Evolutionary conservation across 345 rosid genomes (phyloP).

Genomic region (Atalantia buxifolia): DNA sequence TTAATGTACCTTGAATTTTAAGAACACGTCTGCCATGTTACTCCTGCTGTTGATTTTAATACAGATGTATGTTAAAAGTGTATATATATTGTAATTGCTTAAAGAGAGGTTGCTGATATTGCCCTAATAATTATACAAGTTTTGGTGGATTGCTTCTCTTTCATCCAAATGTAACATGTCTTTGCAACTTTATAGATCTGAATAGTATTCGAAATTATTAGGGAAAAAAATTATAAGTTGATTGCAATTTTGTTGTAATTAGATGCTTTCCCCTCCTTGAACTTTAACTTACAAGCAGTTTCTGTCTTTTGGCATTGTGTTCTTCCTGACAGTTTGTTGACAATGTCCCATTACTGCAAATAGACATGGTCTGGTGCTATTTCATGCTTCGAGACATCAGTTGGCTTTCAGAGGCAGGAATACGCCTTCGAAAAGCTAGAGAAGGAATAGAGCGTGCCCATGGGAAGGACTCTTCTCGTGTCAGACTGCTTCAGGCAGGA

Average conservation of each 20-base stretch:
- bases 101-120: background rate
- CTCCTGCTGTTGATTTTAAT: background rate
- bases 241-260: background rate
- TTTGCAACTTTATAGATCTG: background rate
- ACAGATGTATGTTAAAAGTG: background rate
- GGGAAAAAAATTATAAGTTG: background rate
- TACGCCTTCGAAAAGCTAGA: slow-evolving; percentile 79
- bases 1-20: background rate
- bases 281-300: background rate
- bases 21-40: background rate
- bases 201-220: background rate
- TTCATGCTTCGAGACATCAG: slow-evolving; percentile 87
- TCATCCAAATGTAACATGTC: background rate
- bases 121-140: background rate
- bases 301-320: slow-evolving; percentile 8
- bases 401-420: slow-evolving; percentile 82
- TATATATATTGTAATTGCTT: background rate
- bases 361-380: slow-evolving; percentile 98
- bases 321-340: slow-evolving; percentile 63
- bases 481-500: slow-evolving; percentile 82
- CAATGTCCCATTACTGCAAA: slow-evolving; percentile 86
- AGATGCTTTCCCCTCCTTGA: background rate
- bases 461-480: slow-evolving; percentile 84
- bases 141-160: background rate
- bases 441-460: slow-evolving; percentile 87